These are phyloP conservation scores for Austroboletus festivus DNA, from an alignment of 768 basidiomycete genomes.

Conservation along the genomic window DNA sequence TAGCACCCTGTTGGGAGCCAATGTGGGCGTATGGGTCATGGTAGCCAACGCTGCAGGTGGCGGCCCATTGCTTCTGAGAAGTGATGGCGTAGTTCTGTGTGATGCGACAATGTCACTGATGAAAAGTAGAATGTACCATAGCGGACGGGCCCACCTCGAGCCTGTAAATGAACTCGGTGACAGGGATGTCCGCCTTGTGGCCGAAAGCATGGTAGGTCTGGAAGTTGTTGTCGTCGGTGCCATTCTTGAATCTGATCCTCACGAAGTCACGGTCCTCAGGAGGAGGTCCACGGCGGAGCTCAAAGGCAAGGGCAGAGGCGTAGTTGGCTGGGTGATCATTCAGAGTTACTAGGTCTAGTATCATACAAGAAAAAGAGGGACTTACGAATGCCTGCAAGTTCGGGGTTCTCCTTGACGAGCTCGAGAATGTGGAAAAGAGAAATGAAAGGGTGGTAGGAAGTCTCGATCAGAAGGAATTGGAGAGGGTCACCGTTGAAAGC, in stretches of 20 bases:
- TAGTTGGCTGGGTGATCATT: slow-evolving; percentile 60
- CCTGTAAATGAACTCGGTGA: slow-evolving; percentile 84
- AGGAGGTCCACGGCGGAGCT: slow-evolving; percentile 71
- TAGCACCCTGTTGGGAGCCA: slow-evolving; percentile 28
- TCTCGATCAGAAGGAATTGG: slow-evolving; percentile 73
- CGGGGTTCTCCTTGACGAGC: slow-evolving; percentile 52
- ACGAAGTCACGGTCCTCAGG: slow-evolving; percentile 79
- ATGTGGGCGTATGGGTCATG: slow-evolving; percentile 33
- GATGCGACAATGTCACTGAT: not conserved
- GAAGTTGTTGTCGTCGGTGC: slow-evolving; percentile 59
- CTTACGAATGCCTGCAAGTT: slow-evolving; percentile 64
- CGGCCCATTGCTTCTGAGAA: slow-evolving; percentile 44
- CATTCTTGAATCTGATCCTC: slow-evolving; percentile 85
- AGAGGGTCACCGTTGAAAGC: slow-evolving; percentile 78
- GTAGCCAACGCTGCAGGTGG: slow-evolving; percentile 35
- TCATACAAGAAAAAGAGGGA: slow-evolving; percentile 13
- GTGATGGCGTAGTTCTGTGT: slow-evolving; percentile 43
- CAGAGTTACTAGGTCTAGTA: too few species aligned
- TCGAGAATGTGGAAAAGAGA: slow-evolving; percentile 82
- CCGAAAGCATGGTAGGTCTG: slow-evolving; percentile 71
- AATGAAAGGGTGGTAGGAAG: slow-evolving; percentile 89
- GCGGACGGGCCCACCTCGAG: slow-evolving; percentile 53
- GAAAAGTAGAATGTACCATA: not conserved
- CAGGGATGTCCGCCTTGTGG: slow-evolving; percentile 70
- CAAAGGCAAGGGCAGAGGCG: slow-evolving; percentile 71